Base-by-base conservation (phyloP, 108 stramenopile species). In the Pseudonitzschia delicatissima region DNA sequence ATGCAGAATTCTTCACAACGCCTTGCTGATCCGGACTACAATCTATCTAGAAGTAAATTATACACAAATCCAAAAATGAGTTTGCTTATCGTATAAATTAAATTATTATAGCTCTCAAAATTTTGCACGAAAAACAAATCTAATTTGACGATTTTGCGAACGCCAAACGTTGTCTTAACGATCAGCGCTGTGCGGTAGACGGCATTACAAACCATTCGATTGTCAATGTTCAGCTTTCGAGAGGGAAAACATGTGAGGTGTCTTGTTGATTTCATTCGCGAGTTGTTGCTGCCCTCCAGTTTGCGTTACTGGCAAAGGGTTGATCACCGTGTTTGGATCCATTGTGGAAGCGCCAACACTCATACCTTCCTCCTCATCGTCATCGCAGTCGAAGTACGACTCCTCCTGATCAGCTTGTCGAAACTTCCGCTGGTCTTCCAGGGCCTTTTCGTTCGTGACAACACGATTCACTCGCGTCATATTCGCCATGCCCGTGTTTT, bases 311-410 rank as follows among this genome's bases (percentile, higher is more conserved):
- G 50, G 66, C 40, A n/a, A n/a, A n/a, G n/a, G 40, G 3, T 47
- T 45, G 27, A 45, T 45, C 18, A 9, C 27, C 3, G 13, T 7
- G 62, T 20, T 18, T 17, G 20, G 17, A n/a, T n/a, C n/a, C n/a
- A n/a, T n/a, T n/a, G n/a, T n/a, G n/a, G n/a, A n/a, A n/a, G n/a
- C n/a, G n/a, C n/a, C n/a, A n/a, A n/a, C n/a, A n/a, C n/a, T n/a
- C n/a, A n/a, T 15, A 11, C 31, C 23, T 29, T 55, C 49, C 29
- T 49, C 63, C 5, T 72, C 71, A 32, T 82, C 83, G 53, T 83
- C 86, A 50, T 90, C 88, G 5, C 78, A 69, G 21, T 88, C 87
- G 57, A 94, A 94, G 49, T 91, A 94, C 11, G 88, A 86, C 64
- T 94, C 90, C 51, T 91, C 90, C 28, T 86, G 80, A 34, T 91